These are phyloP conservation scores for Rhynchospora pubera DNA, from an alignment of 176 grass and related monocot genomes.

Conservation along the genomic window DNA sequence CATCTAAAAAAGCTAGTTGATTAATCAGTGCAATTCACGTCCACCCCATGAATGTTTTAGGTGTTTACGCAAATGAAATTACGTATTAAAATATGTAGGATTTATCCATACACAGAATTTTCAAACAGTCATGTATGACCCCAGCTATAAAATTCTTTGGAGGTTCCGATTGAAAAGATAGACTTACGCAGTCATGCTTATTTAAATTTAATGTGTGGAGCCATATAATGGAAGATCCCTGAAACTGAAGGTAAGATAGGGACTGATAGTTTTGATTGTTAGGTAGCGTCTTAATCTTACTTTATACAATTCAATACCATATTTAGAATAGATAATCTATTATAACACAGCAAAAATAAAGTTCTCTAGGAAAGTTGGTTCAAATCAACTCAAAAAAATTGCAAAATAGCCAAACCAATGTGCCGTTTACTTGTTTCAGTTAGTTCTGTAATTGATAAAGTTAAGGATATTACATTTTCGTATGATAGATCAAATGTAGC, in stretches of 20 bases:
- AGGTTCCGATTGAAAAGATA: background rate
- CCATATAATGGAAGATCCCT: constrained; percentile 12
- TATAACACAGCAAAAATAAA: background rate
- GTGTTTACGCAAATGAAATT: background rate
- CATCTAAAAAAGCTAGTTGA: background rate
- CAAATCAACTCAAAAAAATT: background rate
- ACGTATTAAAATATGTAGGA: background rate
- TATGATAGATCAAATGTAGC: too few relatives aligned
- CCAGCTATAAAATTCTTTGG: background rate
- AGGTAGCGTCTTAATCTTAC: constrained; percentile 7
- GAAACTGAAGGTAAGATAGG: constrained; percentile 7
- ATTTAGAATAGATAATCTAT: background rate
- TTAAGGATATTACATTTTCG: too few relatives aligned
- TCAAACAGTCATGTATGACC: too few relatives aligned
- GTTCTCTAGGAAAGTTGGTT: background rate
- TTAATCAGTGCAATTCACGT: background rate
- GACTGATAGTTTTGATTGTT: constrained; percentile 24
- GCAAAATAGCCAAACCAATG: background rate
- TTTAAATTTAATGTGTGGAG: constrained; percentile 12
- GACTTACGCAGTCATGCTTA: background rate
- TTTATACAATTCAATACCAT: constrained; percentile 5
- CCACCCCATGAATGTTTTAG: background rate
- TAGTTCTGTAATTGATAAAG: background rate
- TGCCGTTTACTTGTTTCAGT: background rate
- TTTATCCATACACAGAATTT: background rate